phyloP scores from a whole-genome alignment of 345 rosid genomes.

The Corchorus olitorius region DNA sequence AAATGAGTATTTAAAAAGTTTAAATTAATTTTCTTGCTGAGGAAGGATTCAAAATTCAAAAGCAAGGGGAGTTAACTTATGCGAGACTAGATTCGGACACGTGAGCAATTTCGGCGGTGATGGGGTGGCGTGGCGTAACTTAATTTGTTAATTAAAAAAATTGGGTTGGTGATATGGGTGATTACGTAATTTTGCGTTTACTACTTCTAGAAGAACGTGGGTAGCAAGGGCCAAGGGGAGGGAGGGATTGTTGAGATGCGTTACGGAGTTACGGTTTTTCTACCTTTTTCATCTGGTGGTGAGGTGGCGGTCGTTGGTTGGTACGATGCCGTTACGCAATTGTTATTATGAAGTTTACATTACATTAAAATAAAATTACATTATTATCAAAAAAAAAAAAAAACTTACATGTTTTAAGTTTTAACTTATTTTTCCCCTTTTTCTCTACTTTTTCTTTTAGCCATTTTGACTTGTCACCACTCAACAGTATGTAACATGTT shows the following conservation, averaged over 20 bases:
- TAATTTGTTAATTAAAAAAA: not conserved
- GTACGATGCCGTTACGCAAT: too few relatives aligned
- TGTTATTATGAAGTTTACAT: too few relatives aligned
- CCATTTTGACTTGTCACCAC: too few relatives aligned
- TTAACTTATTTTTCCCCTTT: too few relatives aligned
- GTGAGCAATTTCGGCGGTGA: not conserved
- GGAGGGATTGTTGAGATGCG: not conserved
- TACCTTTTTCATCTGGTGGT: not conserved
- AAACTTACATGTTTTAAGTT: too few relatives aligned
- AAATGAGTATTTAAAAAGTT: not conserved
- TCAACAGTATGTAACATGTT: too few relatives aligned
- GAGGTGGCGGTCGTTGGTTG: not conserved
- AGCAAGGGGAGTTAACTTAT: not conserved
- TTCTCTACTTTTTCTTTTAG: too few relatives aligned
- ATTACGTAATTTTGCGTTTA: not conserved
- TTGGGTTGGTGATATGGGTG: not conserved
- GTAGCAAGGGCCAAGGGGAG: not conserved
- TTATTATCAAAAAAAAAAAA: too few relatives aligned
- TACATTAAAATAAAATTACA: too few relatives aligned
- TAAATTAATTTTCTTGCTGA: slow-evolving; percentile 37
- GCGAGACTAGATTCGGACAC: slow-evolving; percentile 22
- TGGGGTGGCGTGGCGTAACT: slow-evolving; percentile 33
- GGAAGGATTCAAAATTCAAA: slow-evolving; percentile 28
- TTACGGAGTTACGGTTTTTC: not conserved
- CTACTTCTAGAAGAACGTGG: slow-evolving; percentile 24